These are phyloP conservation scores for Apiospora malaysiana DNA, from an alignment of 2,329 filamentous ascomycete species.

Conservation along the genomic window DNA sequence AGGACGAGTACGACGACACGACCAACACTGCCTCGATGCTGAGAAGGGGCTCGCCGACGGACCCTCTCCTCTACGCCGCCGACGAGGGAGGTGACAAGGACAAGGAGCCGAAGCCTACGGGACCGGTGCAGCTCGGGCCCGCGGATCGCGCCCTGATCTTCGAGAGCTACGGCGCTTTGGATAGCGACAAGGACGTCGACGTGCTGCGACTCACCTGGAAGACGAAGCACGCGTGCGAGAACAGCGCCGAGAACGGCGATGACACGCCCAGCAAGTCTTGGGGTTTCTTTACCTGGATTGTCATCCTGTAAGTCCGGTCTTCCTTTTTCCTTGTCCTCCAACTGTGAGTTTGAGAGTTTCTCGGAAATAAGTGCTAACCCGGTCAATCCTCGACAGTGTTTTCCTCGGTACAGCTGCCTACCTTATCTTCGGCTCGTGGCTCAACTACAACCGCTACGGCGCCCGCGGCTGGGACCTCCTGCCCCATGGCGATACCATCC, in stretches of 20 bases:
- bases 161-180: conserved; percentile 70
- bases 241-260: conserved; percentile 45
- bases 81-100: conserved; percentile 41
- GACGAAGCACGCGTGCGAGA: conserved; percentile 86
- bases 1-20: conserved; percentile 57
- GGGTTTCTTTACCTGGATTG: conserved; percentile 98
- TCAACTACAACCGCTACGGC: conserved; percentile 97
- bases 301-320: conserved; percentile 76
- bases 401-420: conserved; percentile 89
- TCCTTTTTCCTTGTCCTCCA: conserved; percentile 9
- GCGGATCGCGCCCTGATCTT: conserved; percentile 67
- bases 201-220: conserved; percentile 81
- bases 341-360: neutral
- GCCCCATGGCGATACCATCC: conserved; percentile 89
- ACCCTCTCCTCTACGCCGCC: neutral
- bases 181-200: conserved; percentile 60
- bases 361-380: neutral
- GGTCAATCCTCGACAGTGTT: conserved; percentile 58
- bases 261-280: conserved; percentile 64
- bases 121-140: conserved; percentile 60
- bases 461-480: conserved; percentile 94
- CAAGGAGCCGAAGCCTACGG: conserved; percentile 46
- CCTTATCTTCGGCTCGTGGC: conserved; percentile 97
- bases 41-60: neutral
- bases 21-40: neutral